phyloP scores from a whole-genome alignment of 2,329 filamentous ascomycete species.

The Simplicillium aogashimaense region DNA sequence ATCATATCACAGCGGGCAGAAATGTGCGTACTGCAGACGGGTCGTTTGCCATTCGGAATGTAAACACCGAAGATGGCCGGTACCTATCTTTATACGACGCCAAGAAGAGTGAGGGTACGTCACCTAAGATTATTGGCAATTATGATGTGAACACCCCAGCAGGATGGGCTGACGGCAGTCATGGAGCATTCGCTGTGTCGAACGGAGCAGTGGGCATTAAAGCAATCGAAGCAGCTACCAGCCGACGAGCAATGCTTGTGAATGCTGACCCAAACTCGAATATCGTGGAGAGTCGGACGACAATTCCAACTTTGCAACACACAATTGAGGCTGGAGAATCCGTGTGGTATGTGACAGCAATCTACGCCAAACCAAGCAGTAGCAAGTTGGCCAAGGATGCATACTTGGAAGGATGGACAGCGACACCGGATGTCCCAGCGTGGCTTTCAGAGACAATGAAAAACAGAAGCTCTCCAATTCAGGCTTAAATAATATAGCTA shows the following conservation, averaged over 20 bases:
- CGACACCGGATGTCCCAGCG: constrained; percentile 43
- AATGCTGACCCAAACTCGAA: constrained; percentile 75
- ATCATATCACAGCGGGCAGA: constrained; percentile 49
- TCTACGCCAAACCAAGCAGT: constrained; percentile 58
- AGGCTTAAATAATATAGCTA: too few relatives aligned
- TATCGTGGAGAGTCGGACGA: constrained; percentile 59
- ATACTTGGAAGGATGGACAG: constrained; percentile 53
- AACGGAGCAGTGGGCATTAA: constrained; percentile 47
- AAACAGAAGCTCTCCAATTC: too few relatives aligned
- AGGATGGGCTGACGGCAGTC: constrained; percentile 37
- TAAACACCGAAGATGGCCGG: constrained; percentile 34
- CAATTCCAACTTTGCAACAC: constrained; percentile 59
- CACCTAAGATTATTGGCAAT: constrained; percentile 47
- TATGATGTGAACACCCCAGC: constrained; percentile 47
- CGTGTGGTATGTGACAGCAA: constrained; percentile 58
- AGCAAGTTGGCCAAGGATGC: constrained; percentile 37
- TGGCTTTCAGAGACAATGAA: constrained; percentile 49
- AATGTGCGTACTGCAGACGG: constrained; percentile 65
- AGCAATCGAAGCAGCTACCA: constrained; percentile 38
- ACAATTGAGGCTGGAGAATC: constrained; percentile 47
- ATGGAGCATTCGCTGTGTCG: constrained; percentile 47
- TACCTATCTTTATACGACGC: constrained; percentile 40
- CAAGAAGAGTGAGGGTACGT: constrained; percentile 36
- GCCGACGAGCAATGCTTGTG: constrained; percentile 52
- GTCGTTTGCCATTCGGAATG: constrained; percentile 58